Percentiles rank a stretch among this genome's conserved stretches.
Conservation (phyloP, 495 filamentous ascomycete genomes). For the Halenospora varia region DNA sequence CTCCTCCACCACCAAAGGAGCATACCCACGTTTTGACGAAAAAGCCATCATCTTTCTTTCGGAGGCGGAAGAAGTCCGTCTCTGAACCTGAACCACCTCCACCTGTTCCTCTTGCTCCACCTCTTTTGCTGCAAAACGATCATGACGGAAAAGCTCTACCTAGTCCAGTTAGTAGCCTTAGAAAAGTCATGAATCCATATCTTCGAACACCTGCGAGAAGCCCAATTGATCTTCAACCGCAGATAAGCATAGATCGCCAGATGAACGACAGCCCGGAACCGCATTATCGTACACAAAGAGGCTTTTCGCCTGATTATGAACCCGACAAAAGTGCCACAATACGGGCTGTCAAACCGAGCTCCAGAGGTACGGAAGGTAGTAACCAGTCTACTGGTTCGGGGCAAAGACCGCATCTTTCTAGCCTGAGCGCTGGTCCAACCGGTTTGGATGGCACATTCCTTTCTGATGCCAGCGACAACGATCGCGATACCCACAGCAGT, state of each 20-base stretch:
- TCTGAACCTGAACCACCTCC: constrained; percentile 47
- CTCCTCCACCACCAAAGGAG: constrained; percentile 34
- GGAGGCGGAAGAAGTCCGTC: constrained; percentile 84
- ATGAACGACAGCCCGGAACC: constrained; percentile 18
- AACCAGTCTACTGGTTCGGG: neutral
- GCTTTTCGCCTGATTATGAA: constrained; percentile 64
- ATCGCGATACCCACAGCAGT: constrained; percentile 24
- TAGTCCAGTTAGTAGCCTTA: constrained; percentile 85
- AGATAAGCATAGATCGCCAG: constrained; percentile 12
- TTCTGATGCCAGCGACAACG: constrained; percentile 48
- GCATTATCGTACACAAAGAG: constrained; percentile 29
- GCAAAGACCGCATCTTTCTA: neutral
- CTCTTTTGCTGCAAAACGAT: constrained; percentile 30
- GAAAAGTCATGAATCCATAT: constrained; percentile 88
- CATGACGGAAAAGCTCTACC: constrained; percentile 2
- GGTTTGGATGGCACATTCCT: constrained; percentile 43
- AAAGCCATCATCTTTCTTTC: constrained; percentile 89
- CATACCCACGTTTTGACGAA: constrained; percentile 61
- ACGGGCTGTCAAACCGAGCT: constrained; percentile 41
- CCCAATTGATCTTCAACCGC: constrained; percentile 22
- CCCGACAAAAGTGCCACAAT: constrained; percentile 57
- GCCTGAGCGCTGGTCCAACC: neutral
- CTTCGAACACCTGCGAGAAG: constrained; percentile 35
- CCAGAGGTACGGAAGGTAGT: constrained; percentile 16
- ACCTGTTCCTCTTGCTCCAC: constrained; percentile 25